A percentile compares a stretch with the other conserved stretches of the same genome.
These are phyloP conservation scores for Aspergillus versicolor DNA, from an alignment of 2,329 filamentous ascomycete species.

Conservation along the genomic window DNA sequence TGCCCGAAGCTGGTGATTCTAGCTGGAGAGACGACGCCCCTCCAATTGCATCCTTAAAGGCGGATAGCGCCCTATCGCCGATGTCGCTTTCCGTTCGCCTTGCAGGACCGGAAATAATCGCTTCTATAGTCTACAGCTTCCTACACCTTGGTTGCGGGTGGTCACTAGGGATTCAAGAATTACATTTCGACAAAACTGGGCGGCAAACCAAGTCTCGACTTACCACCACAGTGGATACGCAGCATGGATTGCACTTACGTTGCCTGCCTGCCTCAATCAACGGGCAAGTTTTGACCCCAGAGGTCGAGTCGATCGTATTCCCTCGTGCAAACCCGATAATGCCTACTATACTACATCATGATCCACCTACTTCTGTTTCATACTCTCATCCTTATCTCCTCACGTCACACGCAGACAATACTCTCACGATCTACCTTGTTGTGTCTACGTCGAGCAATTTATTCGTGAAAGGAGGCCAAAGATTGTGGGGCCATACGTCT, in stretches of 20 bases:
- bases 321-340: constrained; percentile 15
- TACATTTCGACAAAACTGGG: constrained; percentile 62
- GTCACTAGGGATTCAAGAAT: constrained; percentile 88
- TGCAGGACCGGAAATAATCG: constrained; percentile 63
- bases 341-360: constrained; percentile 35
- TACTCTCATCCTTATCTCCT: constrained; percentile 85
- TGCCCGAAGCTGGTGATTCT: constrained; percentile 2
- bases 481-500: constrained; percentile 89
- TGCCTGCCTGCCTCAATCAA: constrained; percentile 10
- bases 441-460: constrained; percentile 67
- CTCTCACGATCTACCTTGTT: constrained; percentile 77
- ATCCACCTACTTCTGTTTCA: constrained; percentile 63
- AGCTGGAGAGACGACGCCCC: constrained; percentile 34
- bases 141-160: constrained; percentile 75
- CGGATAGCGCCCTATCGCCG: constrained; percentile 74
- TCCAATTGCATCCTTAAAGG: constrained; percentile 75
- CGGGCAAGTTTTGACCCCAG: constrained; percentile 13
- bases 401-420: constrained; percentile 82
- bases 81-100: constrained; percentile 80
- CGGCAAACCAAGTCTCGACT: constrained; percentile 39
- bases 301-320: constrained; percentile 21
- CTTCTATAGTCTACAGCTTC: constrained; percentile 83
- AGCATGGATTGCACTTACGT: constrained; percentile 29
- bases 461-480: constrained; percentile 68
- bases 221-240: constrained; percentile 40